Evolutionary conservation across 352 stramenopile species (phyloP).

Genomic region (Phytophthora aleatoria): DNA sequence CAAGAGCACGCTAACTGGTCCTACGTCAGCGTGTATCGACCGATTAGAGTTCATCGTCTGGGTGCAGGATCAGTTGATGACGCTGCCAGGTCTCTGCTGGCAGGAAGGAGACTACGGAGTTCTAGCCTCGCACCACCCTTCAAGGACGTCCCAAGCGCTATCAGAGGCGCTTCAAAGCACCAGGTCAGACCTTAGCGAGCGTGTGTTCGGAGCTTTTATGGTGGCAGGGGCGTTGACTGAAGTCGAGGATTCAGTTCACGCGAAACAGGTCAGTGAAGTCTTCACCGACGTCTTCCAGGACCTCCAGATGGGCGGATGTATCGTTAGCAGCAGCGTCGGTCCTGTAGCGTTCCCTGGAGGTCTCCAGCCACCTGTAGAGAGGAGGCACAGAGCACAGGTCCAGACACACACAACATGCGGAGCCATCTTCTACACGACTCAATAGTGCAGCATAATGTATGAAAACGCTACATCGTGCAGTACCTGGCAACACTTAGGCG

Average conservation of each 20-base stretch:
- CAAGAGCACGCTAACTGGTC: neutral
- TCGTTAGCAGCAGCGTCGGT: constrained; percentile 44
- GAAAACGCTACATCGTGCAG: neutral
- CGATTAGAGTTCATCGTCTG: constrained; percentile 43
- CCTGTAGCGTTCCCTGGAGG: constrained; percentile 39
- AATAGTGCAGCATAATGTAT: constrained; percentile 20
- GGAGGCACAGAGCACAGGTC: constrained; percentile 16
- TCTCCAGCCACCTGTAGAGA: constrained; percentile 8
- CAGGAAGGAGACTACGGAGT: constrained; percentile 42
- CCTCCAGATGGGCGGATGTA: constrained; percentile 36
- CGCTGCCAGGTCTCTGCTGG: constrained; percentile 37
- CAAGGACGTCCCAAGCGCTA: constrained; percentile 25
- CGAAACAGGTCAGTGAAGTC: constrained; percentile 26
- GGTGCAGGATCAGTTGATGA: constrained; percentile 19
- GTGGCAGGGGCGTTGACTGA: constrained; percentile 39
- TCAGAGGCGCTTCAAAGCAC: constrained; percentile 17
- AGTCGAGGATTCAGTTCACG: constrained; percentile 28
- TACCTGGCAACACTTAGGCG: neutral
- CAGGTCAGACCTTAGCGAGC: constrained; percentile 15
- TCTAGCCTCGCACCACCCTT: constrained; percentile 38
- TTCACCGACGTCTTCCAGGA: constrained; percentile 31
- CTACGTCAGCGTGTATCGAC: constrained; percentile 19
- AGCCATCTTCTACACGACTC: constrained; percentile 44
- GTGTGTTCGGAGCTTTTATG: constrained; percentile 39
- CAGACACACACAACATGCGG: constrained; percentile 56